Base-by-base conservation (phyloP, 2,329 filamentous ascomycete species). In the Alternaria postmessia region DNA sequence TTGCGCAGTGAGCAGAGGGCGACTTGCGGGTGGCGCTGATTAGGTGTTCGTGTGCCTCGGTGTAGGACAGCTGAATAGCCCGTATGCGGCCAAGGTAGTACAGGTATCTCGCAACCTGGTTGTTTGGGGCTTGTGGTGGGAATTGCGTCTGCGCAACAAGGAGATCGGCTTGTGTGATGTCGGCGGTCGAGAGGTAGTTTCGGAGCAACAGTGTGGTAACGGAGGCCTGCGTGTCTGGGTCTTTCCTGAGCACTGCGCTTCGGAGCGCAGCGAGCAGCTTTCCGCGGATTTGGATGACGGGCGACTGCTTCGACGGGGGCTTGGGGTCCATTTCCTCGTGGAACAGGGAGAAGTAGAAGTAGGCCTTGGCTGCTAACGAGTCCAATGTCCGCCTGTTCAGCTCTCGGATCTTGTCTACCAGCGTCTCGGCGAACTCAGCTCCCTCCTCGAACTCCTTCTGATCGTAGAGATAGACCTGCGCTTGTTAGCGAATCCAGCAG, bases 341-440 rank as follows among this genome's bases (percentile, higher is more conserved):
- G 84, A 98, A 98, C 71, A 98, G 85, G 24, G 93, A 93, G 82
- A 93, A 97, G 85, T 99, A 99, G 82, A 97, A 98, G 86, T 97
- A 99, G 65, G 94, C 93, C 81, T 96, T 96, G 67, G 94, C 93
- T 60, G 94, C 92, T 60, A 99, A 88, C 51, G 94, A 93, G 80
- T 99, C 95, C 64, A 99, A 84, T 24, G 95, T 98, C 71, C 95
- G 90, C 64, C 95, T 91, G 84, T 99, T 99, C 77, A 96, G 86
- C 54, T 89, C 86, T 74, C 96, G 93, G 78, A 98, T 90, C 76
- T 91, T 90, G 75, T 94, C 91, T 52, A 93, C 89, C 54, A 99
- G 86, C 71, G 89, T 88, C 68, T 88, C 88, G 30, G 95, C 98
- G 81, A 98, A 96, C 61, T 91, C 86, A 66, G 89, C 89, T 55